Conservation (phyloP, 768 basidiomycete genomes). For the Mycena latifolia region DNA sequence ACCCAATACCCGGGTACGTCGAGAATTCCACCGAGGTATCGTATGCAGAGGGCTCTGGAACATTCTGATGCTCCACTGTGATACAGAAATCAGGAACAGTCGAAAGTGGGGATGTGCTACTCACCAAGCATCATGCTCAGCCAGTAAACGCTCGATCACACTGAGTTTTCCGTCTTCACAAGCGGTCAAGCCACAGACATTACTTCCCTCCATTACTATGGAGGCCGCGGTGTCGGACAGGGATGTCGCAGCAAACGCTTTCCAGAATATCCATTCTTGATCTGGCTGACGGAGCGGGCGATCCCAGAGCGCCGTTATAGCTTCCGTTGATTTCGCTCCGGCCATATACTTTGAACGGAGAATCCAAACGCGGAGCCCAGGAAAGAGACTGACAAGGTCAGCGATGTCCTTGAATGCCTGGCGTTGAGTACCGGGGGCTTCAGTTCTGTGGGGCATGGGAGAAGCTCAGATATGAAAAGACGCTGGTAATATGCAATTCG, state of each 20-base stretch:
- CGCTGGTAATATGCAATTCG: too few relatives aligned
- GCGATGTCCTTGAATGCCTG: constrained; percentile 8
- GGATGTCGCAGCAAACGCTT: not conserved
- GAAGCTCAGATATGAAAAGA: too few relatives aligned
- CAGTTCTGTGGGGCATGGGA: not conserved
- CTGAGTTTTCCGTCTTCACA: not conserved
- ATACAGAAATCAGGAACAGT: not conserved
- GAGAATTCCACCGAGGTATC: constrained; percentile 7
- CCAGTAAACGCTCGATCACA: constrained; percentile 4
- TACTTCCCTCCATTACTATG: not conserved
- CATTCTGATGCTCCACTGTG: not conserved
- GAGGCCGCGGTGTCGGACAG: not conserved
- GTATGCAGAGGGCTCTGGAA: constrained; percentile 4
- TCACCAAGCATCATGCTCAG: not conserved
- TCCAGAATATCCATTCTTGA: constrained; percentile 13
- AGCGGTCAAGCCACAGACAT: not conserved
- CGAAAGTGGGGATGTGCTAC: not conserved
- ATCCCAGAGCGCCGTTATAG: not conserved
- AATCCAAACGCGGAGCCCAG: not conserved
- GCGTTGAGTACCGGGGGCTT: not conserved
- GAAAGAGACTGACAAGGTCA: not conserved
- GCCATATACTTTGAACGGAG: not conserved
- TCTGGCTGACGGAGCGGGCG: too few relatives aligned
- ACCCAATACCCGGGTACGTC: constrained; percentile 1
- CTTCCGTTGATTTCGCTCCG: not conserved